Evolutionary conservation across 129 eudicot genomes (phyloP).

Genomic region (Dittrichia graveolens): DNA sequence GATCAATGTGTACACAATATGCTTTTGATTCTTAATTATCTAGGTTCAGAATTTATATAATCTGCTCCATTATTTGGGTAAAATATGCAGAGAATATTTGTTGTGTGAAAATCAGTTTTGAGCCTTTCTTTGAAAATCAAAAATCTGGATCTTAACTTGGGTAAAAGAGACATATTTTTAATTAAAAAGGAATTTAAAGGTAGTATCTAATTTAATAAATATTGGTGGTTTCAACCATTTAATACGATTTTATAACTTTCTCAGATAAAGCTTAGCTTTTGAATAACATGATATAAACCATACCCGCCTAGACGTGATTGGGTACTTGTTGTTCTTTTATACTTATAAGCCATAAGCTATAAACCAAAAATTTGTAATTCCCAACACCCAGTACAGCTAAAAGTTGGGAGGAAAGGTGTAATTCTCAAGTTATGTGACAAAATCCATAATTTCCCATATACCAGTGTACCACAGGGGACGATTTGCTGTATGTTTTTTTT

Average conservation of each 20-base stretch:
- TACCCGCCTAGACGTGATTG: too few species aligned
- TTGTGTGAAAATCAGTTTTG: conserved; percentile 1
- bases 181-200: too few species aligned
- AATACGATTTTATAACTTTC: too few species aligned
- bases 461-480: not conserved
- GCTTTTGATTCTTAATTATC: not conserved
- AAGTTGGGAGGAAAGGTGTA: not conserved
- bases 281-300: too few species aligned
- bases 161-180: not conserved
- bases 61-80: not conserved
- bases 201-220: too few species aligned
- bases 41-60: not conserved
- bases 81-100: not conserved
- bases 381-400: not conserved
- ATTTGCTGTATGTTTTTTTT: not conserved
- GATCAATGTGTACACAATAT: not conserved
- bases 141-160: not conserved
- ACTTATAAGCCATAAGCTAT: too few species aligned
- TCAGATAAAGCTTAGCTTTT: too few species aligned
- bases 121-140: not conserved
- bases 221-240: too few species aligned
- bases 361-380: too few species aligned
- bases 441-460: not conserved
- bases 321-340: too few species aligned
- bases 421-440: not conserved